Conservation (phyloP, 148 eudicot genomes). For the Rhododendron mucronatum region DNA sequence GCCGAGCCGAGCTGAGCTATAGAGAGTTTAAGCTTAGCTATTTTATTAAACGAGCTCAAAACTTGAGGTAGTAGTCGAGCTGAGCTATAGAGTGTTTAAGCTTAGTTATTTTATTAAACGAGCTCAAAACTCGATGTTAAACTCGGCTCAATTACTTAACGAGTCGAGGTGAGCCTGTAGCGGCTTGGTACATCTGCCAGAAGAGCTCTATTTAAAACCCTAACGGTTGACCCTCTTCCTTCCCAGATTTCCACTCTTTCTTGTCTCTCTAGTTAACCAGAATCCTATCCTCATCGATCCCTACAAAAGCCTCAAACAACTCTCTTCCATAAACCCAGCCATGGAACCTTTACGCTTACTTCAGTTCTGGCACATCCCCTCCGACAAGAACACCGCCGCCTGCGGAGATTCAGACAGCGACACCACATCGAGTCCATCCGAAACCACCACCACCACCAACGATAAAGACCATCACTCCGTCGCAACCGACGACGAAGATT, state of each 20-base stretch:
- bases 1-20: too few relatives aligned
- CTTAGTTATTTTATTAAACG: too few relatives aligned
- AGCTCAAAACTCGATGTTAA: too few relatives aligned
- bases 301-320: neutral
- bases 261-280: slow-evolving; percentile 13
- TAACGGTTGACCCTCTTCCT: slow-evolving; percentile 11
- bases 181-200: too few relatives aligned
- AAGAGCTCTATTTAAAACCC: neutral
- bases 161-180: too few relatives aligned
- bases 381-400: neutral
- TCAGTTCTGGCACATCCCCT: slow-evolving; percentile 58
- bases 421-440: neutral
- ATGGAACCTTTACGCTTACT: slow-evolving; percentile 55
- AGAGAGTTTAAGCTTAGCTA: too few relatives aligned
- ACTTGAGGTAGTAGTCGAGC: too few relatives aligned
- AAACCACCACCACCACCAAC: slow-evolving; percentile 12
- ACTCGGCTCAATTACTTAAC: too few relatives aligned
- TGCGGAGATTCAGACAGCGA: neutral
- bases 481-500: slow-evolving; percentile 33
- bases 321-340: neutral
- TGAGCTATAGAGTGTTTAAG: too few relatives aligned
- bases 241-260: slow-evolving; percentile 11
- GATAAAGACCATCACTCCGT: slow-evolving; percentile 1
- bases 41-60: too few relatives aligned
- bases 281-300: neutral